Evolutionary conservation across 257 asterid species (phyloP).

Genomic region (Solanum etuberosum): DNA sequence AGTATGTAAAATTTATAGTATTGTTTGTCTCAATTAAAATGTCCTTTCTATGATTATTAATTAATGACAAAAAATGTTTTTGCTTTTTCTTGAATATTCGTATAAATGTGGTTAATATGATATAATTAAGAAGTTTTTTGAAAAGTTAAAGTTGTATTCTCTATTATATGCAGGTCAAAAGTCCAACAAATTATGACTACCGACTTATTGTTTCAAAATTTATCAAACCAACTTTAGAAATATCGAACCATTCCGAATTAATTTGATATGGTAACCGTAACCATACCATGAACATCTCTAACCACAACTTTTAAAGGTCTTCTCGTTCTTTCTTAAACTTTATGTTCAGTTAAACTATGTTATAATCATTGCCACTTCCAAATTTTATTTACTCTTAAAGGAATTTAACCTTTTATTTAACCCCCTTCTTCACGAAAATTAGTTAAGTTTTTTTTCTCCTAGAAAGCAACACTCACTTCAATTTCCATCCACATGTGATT

Average conservation of each 20-base stretch:
- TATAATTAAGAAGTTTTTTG: not conserved
- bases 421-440: conserved; percentile 21
- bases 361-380: not conserved
- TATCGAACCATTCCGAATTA: not conserved
- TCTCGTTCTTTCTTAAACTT: not conserved
- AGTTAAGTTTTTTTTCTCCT: conserved; percentile 5
- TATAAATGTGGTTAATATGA: not conserved
- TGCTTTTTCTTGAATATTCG: not conserved
- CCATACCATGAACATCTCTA: not conserved
- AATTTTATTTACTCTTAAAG: not conserved
- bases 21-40: not conserved
- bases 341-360: not conserved
- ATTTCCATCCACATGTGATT: conserved; percentile 4
- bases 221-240: not conserved
- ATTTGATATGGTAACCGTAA: not conserved
- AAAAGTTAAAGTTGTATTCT: not conserved
- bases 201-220: not conserved
- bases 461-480: not conserved
- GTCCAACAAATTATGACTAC: not conserved
- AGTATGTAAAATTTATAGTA: not conserved
- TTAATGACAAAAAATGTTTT: not conserved
- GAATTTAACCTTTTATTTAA: not conserved
- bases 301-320: not conserved
- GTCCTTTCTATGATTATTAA: not conserved
- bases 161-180: not conserved